Conservation (phyloP, 139 green algal species). For the Desmodesmus armatus region DNA sequence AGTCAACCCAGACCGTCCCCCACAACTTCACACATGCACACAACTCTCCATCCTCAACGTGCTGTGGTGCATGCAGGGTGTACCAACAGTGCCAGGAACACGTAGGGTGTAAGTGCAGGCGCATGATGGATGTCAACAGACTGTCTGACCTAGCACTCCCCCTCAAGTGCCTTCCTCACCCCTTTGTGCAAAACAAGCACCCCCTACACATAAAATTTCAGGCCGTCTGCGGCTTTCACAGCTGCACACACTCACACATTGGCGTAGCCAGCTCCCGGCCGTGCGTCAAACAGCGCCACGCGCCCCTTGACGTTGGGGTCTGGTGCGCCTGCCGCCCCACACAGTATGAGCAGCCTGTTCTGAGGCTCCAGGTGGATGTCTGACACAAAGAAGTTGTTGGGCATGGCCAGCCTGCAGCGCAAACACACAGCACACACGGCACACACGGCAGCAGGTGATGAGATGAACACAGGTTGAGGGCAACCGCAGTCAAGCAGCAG, state of each 20-base stretch:
- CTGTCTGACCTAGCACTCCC: too few species aligned
- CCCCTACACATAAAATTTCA: not conserved
- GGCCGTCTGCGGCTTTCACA: not conserved
- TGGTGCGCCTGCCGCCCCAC: conserved; percentile 3
- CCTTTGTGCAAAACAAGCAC: not conserved
- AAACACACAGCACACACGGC: not conserved
- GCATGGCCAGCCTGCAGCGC: not conserved
- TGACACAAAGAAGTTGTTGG: not conserved
- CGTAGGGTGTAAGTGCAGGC: not conserved
- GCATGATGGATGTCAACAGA: too few species aligned
- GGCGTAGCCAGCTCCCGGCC: conserved; percentile 3
- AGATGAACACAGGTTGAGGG: too few species aligned
- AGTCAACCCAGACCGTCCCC: too few species aligned
- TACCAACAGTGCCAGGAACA: too few species aligned
- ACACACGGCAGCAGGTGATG: too few species aligned
- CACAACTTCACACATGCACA: too few species aligned
- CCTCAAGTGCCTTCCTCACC: not conserved
- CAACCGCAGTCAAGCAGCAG: not conserved
- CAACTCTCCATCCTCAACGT: too few species aligned
- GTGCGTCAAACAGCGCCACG: conserved; percentile 11
- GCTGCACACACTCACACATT: not conserved
- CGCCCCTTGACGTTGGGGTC: not conserved
- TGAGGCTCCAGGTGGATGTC: conserved; percentile 20
- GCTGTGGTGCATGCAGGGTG: too few species aligned
- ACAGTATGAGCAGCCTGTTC: conserved; percentile 25